Evolutionary conservation across 2,329 filamentous ascomycete genomes (phyloP).

Genomic region (Monilinia fructigena): DNA sequence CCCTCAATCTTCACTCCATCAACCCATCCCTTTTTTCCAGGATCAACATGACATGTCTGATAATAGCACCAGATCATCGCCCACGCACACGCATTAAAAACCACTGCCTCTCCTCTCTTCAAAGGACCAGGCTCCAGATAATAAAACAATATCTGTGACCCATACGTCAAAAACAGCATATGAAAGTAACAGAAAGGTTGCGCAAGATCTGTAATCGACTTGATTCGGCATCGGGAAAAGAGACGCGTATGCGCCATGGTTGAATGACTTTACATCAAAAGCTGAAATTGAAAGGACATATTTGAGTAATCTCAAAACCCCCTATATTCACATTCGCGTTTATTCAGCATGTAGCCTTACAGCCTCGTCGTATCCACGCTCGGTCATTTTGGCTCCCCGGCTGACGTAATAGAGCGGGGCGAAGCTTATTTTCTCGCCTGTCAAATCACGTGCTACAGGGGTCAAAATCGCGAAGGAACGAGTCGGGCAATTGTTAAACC

Average conservation of each 20-base stretch:
- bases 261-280: background rate
- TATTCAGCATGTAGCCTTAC: conserved; percentile 1
- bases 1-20: conserved; percentile 22
- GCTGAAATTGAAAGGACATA: background rate
- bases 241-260: conserved; percentile 20
- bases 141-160: conserved; percentile 69
- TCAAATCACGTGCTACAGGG: background rate
- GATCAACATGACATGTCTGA: conserved; percentile 55
- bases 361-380: background rate
- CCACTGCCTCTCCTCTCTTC: conserved; percentile 53
- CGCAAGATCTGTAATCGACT: conserved; percentile 48
- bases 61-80: conserved; percentile 56
- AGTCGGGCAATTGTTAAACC: background rate
- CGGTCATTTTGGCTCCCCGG: background rate
- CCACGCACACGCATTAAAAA: conserved; percentile 64
- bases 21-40: conserved; percentile 51
- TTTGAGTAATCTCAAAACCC: background rate
- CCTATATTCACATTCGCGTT: background rate
- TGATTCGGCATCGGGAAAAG: conserved; percentile 20
- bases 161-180: conserved; percentile 68
- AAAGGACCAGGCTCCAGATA: conserved; percentile 61
- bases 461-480: background rate
- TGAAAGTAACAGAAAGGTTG: conserved; percentile 67
- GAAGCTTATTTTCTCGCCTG: no score
- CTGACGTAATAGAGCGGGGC: no score